Conservation (phyloP, 805 yeast species). For the Candida palmyrensis region DNA sequence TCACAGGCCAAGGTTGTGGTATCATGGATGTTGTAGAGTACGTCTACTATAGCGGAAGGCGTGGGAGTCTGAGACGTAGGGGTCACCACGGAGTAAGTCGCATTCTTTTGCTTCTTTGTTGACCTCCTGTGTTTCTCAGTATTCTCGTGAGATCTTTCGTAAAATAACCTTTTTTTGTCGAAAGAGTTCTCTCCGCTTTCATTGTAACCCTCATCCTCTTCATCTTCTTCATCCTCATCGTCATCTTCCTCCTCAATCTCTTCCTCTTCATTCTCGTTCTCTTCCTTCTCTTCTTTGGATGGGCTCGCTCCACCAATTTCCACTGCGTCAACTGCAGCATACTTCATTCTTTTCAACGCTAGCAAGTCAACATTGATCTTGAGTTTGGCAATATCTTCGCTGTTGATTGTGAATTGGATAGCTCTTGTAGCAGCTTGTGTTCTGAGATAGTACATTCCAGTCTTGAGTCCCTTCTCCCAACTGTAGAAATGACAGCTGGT, state of each 20-base stretch:
- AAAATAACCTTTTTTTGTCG: too few relatives aligned
- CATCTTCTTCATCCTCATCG: not conserved
- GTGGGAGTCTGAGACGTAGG: not conserved
- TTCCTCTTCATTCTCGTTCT: too few relatives aligned
- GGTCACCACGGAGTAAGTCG: not conserved
- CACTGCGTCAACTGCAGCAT: slow-evolving; percentile 12
- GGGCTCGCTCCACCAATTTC: too few relatives aligned
- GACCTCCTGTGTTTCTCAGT: too few relatives aligned
- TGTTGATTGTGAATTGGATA: slow-evolving; percentile 29
- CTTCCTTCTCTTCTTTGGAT: too few relatives aligned
- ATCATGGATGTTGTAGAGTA: slow-evolving; percentile 27
- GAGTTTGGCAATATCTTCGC: slow-evolving; percentile 7
- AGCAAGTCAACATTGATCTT: not conserved
- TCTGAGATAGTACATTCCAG: slow-evolving; percentile 36
- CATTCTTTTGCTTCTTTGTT: too few relatives aligned
- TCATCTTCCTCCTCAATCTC: too few relatives aligned
- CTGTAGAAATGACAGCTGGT: slow-evolving; percentile 42
- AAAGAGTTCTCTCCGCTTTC: slow-evolving; percentile 1
- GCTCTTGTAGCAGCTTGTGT: slow-evolving; percentile 36
- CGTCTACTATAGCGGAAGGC: slow-evolving; percentile 1
- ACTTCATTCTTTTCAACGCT: slow-evolving; percentile 18
- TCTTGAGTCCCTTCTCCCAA: slow-evolving; percentile 35
- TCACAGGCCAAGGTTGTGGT: slow-evolving; percentile 29
- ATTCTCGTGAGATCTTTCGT: too few relatives aligned
- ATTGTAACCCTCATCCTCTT: not conserved